Base-by-base conservation (phyloP, 2,329 filamentous ascomycete species). In the Fusarium nisikadoi region DNA sequence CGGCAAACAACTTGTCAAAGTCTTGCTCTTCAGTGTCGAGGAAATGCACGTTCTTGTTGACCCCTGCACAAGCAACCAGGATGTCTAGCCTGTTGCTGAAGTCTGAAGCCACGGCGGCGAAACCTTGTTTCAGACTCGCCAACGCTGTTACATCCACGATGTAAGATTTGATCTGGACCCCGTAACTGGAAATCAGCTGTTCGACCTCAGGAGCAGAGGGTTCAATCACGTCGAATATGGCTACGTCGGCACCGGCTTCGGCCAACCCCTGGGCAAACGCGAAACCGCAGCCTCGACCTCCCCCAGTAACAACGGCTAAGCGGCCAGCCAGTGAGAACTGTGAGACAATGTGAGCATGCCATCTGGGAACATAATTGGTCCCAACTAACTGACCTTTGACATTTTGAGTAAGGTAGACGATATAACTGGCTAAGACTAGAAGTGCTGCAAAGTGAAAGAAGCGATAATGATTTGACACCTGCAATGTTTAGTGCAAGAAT, bases 11-110 rank as follows among this genome's bases (percentile, higher is more conserved):
- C 57, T 84, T 84, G 74, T 91, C 88, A 74, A 90, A 92, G 55
- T 92, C 90, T 17, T 85, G 84, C 61, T 91, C 89, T 0, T 87
- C 90, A 1, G 90, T 86, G 29, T 85, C 78, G 3, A 90, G 91
- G 5, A 89, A 86, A 81, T 90, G 89, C 75, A 90, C 90, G 31
- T 78, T 79, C 76, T 90, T 90, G 39, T 85, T 86, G 14, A 85
- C 85, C 5, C 88, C 88, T 2, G 88, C 88, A 73, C 89, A 89
- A 76, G 90, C 90, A 42, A 90, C 82, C 16, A 89, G 81, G 35
- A 87, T 82, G 73, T 90, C 88, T 47, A 90, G 78, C 46, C 82
- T 81, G 8, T 86, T 87, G 65, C 82, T 86, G 35, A 81, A 81
- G 43, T 83, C 81, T 14, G 85, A 70, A 5, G 83, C 82, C 35